These are phyloP conservation scores for Zea mays DNA, from an alignment of 176 grass and related monocot species.

Conservation along the genomic window Zm-B73-REFERENCE-NAM-5.0 NC_050099.1:236138001-236138500, in stretches of 20 bases:
- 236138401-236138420: not conserved
- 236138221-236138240: not conserved
- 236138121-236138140: slow-evolving; percentile 24
- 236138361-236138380: not conserved
- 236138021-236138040: slow-evolving; percentile 73
- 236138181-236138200: slow-evolving; percentile 2
- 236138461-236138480: not conserved
- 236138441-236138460: not conserved
- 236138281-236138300: slow-evolving; percentile 23
- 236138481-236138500: not conserved
- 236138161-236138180: slow-evolving; percentile 16
- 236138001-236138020: slow-evolving; percentile 99
- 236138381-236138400: not conserved
- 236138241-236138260: not conserved
- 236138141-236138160: slow-evolving; percentile 26
- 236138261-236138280: not conserved
- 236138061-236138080: slow-evolving; percentile 95
- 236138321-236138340: not conserved
- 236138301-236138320: not conserved
- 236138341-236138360: slow-evolving; percentile 1
- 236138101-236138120: slow-evolving; percentile 43
- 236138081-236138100: slow-evolving; percentile 48
- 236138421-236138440: not conserved
- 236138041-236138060: slow-evolving; percentile 56
- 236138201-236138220: slow-evolving; percentile 8